Evolutionary conservation across 169 alveolate genomes (phyloP).

Genomic region (Plasmodium fragile): DNA sequence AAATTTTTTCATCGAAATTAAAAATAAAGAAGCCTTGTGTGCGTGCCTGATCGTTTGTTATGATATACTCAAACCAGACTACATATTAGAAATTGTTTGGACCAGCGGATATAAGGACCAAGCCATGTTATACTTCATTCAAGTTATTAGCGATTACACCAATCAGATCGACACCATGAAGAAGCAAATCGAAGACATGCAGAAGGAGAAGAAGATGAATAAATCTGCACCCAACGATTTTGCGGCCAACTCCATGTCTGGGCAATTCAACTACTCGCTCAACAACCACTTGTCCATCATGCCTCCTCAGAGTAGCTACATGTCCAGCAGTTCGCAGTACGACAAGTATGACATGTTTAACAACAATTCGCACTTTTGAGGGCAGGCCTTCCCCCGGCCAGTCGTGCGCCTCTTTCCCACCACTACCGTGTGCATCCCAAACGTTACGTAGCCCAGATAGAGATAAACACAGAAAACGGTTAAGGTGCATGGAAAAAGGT

Average conservation of each 20-base stretch:
- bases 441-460: background rate
- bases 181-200: slow-evolving; percentile 86
- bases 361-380: slow-evolving; percentile 35
- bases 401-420: background rate
- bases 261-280: slow-evolving; percentile 54
- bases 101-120: slow-evolving; percentile 95
- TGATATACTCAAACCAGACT: slow-evolving; percentile 97
- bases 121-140: slow-evolving; percentile 97
- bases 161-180: slow-evolving; percentile 85
- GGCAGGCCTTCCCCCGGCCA: background rate
- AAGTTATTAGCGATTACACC: slow-evolving; percentile 89
- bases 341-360: slow-evolving; percentile 76
- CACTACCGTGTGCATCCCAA: background rate
- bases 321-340: slow-evolving; percentile 23
- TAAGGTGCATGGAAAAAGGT: background rate
- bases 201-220: slow-evolving; percentile 89
- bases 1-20: slow-evolving; percentile 91
- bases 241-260: slow-evolving; percentile 77
- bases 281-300: slow-evolving; percentile 65
- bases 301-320: slow-evolving; percentile 67
- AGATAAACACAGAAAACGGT: background rate
- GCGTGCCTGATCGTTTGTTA: slow-evolving; percentile 98
- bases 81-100: slow-evolving; percentile 99
- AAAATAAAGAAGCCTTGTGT: slow-evolving; percentile 95
- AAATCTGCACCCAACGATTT: slow-evolving; percentile 88